A percentile compares a stretch with the other conserved stretches of the same genome.
phyloP scores from a whole-genome alignment of 2,329 filamentous ascomycete species.

The Ophiostoma piceae region DNA sequence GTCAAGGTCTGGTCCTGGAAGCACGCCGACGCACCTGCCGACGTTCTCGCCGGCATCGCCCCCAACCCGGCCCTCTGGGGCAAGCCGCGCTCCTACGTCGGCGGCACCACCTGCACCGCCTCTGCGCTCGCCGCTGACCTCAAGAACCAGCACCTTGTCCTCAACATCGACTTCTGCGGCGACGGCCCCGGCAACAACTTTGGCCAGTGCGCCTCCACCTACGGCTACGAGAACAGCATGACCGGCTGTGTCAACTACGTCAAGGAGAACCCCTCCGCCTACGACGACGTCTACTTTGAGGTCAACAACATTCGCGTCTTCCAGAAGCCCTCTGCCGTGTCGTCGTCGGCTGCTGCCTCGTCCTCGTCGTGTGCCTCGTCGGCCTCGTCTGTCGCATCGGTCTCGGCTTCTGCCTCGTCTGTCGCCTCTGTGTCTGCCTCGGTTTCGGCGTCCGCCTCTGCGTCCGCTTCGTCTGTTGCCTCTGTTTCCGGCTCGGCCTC shows the following conservation, averaged over 20 bases:
- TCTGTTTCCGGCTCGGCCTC: background rate
- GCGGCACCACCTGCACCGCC: conserved; percentile 51
- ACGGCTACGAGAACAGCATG: conserved; percentile 27
- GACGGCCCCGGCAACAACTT: conserved; percentile 52
- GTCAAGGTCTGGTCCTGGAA: conserved; percentile 42
- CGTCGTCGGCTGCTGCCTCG: conserved; percentile 11
- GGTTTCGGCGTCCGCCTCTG: background rate
- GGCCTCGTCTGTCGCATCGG: conserved; percentile 12
- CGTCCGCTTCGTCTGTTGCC: background rate
- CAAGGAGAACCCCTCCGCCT: conserved; percentile 35
- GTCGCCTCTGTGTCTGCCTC: background rate
- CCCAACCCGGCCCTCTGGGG: conserved; percentile 64
- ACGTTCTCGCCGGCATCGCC: conserved; percentile 35
- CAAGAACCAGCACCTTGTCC: conserved; percentile 62
- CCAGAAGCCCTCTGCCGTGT: conserved; percentile 14
- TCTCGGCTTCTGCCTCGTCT: background rate
- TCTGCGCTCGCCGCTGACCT: conserved; percentile 53
- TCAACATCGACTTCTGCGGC: conserved; percentile 72
- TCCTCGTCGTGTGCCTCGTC: conserved; percentile 3
- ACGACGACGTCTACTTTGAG: conserved; percentile 41
- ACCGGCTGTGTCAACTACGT: conserved; percentile 38
- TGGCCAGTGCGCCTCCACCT: conserved; percentile 26
- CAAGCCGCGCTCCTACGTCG: conserved; percentile 56
- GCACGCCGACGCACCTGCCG: conserved; percentile 32
- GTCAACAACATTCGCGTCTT: conserved; percentile 35